A percentile compares a stretch with the other conserved stretches of the same genome.
Conservation (phyloP, 2,329 filamentous ascomycete genomes). For the Ophiostoma sp. region DNA sequence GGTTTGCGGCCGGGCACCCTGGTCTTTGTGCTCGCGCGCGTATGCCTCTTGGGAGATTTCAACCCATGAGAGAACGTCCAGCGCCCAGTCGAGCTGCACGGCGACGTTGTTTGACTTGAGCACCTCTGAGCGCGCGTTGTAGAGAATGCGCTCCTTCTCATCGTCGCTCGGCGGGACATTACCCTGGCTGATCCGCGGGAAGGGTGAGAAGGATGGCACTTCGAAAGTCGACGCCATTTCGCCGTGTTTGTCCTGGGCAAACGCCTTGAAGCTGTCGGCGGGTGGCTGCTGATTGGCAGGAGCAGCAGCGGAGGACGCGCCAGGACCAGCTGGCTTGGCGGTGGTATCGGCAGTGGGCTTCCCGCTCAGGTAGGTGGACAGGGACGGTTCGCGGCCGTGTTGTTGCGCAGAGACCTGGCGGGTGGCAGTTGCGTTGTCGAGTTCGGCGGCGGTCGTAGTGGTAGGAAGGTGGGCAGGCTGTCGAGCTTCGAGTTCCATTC, state of each 20-base stretch:
- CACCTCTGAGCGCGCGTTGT: constrained; percentile 78
- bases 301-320: constrained; percentile 27
- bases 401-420: constrained; percentile 33
- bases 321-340: constrained; percentile 31
- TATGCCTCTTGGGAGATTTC: constrained; percentile 80
- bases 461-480: constrained; percentile 44
- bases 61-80: constrained; percentile 85
- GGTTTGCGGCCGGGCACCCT: constrained; percentile 66
- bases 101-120: constrained; percentile 92
- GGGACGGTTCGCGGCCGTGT: constrained; percentile 48
- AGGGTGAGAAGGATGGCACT: constrained; percentile 82
- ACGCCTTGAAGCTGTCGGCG: constrained; percentile 43
- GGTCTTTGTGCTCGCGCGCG: constrained; percentile 58
- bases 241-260: constrained; percentile 41
- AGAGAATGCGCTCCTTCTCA: constrained; percentile 86
- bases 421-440: constrained; percentile 27
- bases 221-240: constrained; percentile 45
- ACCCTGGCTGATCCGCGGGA: constrained; percentile 80
- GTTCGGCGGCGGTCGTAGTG: constrained; percentile 31
- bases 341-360: constrained; percentile 25
- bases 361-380: constrained; percentile 43
- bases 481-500: constrained; percentile 79
- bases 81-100: constrained; percentile 95
- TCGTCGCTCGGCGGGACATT: constrained; percentile 94
- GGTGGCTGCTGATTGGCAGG: constrained; percentile 12